Base-by-base conservation (phyloP, 805 yeast genomes). In the Priceomyces melissophilus region DNA sequence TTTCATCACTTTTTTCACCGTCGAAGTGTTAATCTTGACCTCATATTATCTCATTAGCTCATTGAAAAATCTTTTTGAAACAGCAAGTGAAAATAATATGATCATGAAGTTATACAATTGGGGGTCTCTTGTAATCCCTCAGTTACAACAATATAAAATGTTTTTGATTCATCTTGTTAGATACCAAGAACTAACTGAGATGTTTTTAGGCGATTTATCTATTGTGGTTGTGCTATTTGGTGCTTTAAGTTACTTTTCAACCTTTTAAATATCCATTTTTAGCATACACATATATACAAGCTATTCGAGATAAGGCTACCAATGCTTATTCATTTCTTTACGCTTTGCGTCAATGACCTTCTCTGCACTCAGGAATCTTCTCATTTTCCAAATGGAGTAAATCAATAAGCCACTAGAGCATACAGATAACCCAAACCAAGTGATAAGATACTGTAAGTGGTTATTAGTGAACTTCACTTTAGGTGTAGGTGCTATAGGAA, bases 351-450 rank as follows among this genome's bases (percentile, higher is more conserved):
- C 67, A 20, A 69, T 54, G 10, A 69, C 50, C 52, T 59, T 61
- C 30, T 69, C 74, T 3, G 73, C 75, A 43, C 65, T 53, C 43
- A 52, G 50, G 44, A 52, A 55, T 39, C 57, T 58, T 40, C 53
- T 54, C 36, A 47, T 53, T 46, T 65, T 69, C 53, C 53, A 46
- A 38, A 65, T 50, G 13, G 54, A 49, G 46, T 63, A 69, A 10
- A 55, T 33, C 42, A 93, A 71, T 63, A 88, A 76, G 27, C 84
- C 78, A 0, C 89, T 53, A 29, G 96, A 84, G 30, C 87, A 76
- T 31, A 85, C 53, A 2, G 89, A 80, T 32, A 91, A 75, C 0
- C 96, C 96, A 60, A 87, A 91, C 99, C 99, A 93, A 0, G 99
- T 93, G 14, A 88, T 79, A 55, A 93, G 67, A 60, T 93, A 93